phyloP scores from a whole-genome alignment of 805 yeast species.

The Candida odintsovae region DNA sequence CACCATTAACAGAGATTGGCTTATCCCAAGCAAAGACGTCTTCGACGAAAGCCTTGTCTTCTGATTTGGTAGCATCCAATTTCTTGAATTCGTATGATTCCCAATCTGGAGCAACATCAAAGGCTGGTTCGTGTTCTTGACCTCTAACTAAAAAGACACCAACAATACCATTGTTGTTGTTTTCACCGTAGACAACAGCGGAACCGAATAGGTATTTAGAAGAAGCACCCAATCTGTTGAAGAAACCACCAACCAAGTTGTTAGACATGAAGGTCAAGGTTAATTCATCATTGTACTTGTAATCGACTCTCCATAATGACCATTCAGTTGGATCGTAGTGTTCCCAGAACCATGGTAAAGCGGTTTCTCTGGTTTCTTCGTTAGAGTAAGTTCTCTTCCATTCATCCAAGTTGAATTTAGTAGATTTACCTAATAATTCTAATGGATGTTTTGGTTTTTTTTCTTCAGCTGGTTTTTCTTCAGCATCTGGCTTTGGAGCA shows the following conservation, averaged over 20 bases:
- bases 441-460: constrained; percentile 92
- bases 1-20: constrained; percentile 79
- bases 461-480: constrained; percentile 41
- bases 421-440: constrained; percentile 69
- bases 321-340: constrained; percentile 88
- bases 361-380: constrained; percentile 91
- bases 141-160: constrained; percentile 97
- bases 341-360: constrained; percentile 98
- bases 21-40: constrained; percentile 98
- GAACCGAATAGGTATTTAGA: constrained; percentile 92
- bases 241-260: constrained; percentile 97
- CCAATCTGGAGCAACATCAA: constrained; percentile 99
- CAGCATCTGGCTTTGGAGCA: constrained; percentile 32
- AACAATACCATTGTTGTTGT: constrained; percentile 95
- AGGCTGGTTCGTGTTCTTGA: constrained; percentile 84
- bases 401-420: constrained; percentile 69
- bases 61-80: constrained; percentile 74
- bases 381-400: constrained; percentile 97
- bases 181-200: constrained; percentile 94
- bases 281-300: constrained; percentile 97
- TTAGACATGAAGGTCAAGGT: constrained; percentile 97
- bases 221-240: constrained; percentile 89
- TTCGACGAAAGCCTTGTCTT: constrained; percentile 72
- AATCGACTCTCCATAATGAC: constrained; percentile 92
- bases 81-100: constrained; percentile 84